phyloP scores from a whole-genome alignment of 352 stramenopile genomes.

The Globisporangium rhizosaccharum region DNA sequence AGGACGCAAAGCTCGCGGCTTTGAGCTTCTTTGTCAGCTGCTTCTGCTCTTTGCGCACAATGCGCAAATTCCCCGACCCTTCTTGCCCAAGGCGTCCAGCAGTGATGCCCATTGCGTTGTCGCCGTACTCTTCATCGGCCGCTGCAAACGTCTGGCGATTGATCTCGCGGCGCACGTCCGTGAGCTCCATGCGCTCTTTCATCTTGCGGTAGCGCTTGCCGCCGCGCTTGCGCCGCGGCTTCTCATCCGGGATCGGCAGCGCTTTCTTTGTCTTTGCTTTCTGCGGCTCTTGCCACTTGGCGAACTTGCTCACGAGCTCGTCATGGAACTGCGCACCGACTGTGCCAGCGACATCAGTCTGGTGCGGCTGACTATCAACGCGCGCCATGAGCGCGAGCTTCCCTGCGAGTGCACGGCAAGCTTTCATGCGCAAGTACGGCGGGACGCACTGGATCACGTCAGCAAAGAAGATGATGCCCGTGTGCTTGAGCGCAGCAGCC shows the following conservation, averaged over 20 bases:
- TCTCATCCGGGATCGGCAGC: constrained; percentile 94
- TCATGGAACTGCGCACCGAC: constrained; percentile 84
- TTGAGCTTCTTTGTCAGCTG: constrained; percentile 91
- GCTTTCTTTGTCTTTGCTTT: constrained; percentile 97
- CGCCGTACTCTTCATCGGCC: constrained; percentile 94
- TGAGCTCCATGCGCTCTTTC: constrained; percentile 97
- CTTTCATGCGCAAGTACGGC: constrained; percentile 92
- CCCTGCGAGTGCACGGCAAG: constrained; percentile 89
- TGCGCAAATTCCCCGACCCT: constrained; percentile 84
- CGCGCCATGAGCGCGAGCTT: constrained; percentile 89
- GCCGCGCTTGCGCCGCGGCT: constrained; percentile 92
- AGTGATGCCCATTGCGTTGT: constrained; percentile 98
- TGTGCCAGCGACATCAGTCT: constrained; percentile 50
- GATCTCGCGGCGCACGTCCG: constrained; percentile 95
- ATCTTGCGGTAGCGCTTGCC: constrained; percentile 93
- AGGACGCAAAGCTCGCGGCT: constrained; percentile 77
- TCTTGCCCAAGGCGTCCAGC: constrained; percentile 88
- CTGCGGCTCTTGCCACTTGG: constrained; percentile 96
- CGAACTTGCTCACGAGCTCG: constrained; percentile 93
- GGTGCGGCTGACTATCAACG: constrained; percentile 88
- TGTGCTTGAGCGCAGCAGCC: constrained; percentile 84
- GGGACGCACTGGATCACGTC: constrained; percentile 91
- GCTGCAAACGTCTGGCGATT: constrained; percentile 95
- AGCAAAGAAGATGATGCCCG: constrained; percentile 91
- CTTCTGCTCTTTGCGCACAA: constrained; percentile 88